Evolutionary conservation across 495 filamentous ascomycete genomes (phyloP).

Genomic region (Penicillium steckii): DNA sequence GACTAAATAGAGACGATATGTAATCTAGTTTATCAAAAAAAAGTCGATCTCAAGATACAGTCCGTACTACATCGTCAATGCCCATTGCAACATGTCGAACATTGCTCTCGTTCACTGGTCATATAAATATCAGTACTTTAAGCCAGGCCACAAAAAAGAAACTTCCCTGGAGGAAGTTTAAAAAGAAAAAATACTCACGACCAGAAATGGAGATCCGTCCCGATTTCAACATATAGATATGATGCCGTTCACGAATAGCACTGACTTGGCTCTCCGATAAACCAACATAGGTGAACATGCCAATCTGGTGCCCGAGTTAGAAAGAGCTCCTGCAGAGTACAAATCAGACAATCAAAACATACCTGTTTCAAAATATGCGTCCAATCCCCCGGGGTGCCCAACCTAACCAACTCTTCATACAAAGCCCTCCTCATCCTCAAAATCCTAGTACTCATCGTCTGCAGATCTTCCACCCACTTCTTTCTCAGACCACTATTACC

Average conservation of each 20-base stretch:
- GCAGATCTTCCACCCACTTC: slow-evolving; percentile 33
- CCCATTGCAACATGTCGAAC: slow-evolving; percentile 24
- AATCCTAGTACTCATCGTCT: slow-evolving; percentile 32
- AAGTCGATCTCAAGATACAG: slow-evolving; percentile 1
- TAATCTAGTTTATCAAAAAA: too few relatives aligned
- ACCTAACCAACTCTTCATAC: slow-evolving; percentile 17
- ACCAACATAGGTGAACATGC: slow-evolving; percentile 33
- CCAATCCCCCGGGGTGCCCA: slow-evolving; percentile 24
- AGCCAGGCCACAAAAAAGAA: too few relatives aligned
- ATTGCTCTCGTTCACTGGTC: slow-evolving; percentile 25
- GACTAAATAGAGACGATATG: too few relatives aligned
- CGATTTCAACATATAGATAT: slow-evolving; percentile 24
- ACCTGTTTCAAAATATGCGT: slow-evolving; percentile 5
- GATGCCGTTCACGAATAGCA: slow-evolving; percentile 18
- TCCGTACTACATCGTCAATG: slow-evolving; percentile 17
- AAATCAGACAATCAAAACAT: too few relatives aligned
- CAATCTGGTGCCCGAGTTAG: too few relatives aligned
- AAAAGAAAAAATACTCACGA: slow-evolving; percentile 26
- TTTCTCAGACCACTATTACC: slow-evolving; percentile 14
- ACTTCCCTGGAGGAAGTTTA: too few relatives aligned
- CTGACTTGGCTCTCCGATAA: slow-evolving; percentile 17
- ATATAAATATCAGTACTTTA: neutral
- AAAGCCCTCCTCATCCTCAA: slow-evolving; percentile 25
- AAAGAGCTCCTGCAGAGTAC: too few relatives aligned
- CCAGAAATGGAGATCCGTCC: slow-evolving; percentile 21